Evolutionary conservation across 2,329 filamentous ascomycete species (phyloP).

Genomic region (Venturiaceae sp.): DNA sequence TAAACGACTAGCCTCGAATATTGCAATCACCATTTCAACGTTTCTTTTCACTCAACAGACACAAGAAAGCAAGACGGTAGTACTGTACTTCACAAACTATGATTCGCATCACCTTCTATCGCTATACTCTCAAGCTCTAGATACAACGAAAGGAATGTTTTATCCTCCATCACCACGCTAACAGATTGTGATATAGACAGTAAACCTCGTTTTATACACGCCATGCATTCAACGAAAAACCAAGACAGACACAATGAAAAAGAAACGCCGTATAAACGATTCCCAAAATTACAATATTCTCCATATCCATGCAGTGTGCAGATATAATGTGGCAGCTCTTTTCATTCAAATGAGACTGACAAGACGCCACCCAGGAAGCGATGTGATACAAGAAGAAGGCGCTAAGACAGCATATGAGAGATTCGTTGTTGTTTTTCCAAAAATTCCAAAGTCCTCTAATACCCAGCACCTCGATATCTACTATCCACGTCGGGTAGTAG

Average conservation of each 20-base stretch:
- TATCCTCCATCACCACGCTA: neutral
- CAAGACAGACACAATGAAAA: neutral
- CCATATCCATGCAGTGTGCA: neutral
- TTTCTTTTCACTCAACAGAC: too few species aligned
- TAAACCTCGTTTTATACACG: neutral
- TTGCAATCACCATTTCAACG: too few species aligned
- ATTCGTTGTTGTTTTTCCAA: neutral
- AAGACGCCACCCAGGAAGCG: neutral
- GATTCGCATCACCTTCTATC: neutral
- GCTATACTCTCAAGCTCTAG: neutral
- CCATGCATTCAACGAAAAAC: neutral
- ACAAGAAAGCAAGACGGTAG: neutral
- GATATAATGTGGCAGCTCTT: neutral
- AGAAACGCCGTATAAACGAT: neutral
- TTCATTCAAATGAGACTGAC: too few species aligned
- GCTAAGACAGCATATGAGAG: neutral
- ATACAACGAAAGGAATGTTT: neutral
- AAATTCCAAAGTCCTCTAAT: neutral
- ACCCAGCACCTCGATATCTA: slow-evolving; percentile 3
- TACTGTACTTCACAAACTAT: neutral
- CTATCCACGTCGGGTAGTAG: slow-evolving; percentile 2
- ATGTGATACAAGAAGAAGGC: neutral
- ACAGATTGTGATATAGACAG: neutral
- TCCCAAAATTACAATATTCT: neutral
- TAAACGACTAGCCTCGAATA: too few species aligned